These are phyloP conservation scores for Rhododendron vialii DNA, from an alignment of 148 eudicot species.

Conservation along the genomic window DNA sequence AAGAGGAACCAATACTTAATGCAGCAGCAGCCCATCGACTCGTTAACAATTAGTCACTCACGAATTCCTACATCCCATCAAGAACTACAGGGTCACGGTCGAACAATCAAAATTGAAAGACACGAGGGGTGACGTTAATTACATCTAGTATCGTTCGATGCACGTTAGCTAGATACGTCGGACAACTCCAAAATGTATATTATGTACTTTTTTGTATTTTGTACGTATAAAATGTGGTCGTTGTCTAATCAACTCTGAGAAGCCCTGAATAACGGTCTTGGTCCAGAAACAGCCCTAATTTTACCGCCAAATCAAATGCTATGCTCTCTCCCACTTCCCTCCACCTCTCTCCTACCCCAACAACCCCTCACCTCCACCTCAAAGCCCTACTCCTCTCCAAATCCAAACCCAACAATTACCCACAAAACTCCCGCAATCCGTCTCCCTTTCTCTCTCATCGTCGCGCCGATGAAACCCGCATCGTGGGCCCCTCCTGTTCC, in stretches of 20 bases:
- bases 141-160: too few species aligned
- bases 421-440: background rate
- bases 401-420: background rate
- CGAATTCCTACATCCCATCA: too few species aligned
- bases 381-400: constrained; percentile 10
- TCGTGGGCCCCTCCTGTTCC: constrained; percentile 15
- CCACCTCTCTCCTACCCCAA: constrained; percentile 15
- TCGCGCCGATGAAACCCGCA: background rate
- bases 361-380: constrained; percentile 6
- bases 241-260: background rate
- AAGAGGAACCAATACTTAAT: too few species aligned
- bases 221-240: background rate
- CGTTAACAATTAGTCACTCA: too few species aligned
- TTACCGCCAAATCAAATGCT: constrained; percentile 57
- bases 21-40: too few species aligned
- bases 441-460: constrained; percentile 1
- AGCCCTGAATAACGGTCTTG: background rate
- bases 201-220: too few species aligned
- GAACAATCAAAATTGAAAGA: too few species aligned
- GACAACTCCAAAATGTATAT: too few species aligned
- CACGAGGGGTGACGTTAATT: too few species aligned
- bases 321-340: constrained; percentile 15
- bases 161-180: too few species aligned
- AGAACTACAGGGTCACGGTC: too few species aligned
- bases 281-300: background rate